These are phyloP conservation scores for Eragrostis tef DNA, from an alignment of 202 grass and related monocot species.

Conservation along the genomic window DNA sequence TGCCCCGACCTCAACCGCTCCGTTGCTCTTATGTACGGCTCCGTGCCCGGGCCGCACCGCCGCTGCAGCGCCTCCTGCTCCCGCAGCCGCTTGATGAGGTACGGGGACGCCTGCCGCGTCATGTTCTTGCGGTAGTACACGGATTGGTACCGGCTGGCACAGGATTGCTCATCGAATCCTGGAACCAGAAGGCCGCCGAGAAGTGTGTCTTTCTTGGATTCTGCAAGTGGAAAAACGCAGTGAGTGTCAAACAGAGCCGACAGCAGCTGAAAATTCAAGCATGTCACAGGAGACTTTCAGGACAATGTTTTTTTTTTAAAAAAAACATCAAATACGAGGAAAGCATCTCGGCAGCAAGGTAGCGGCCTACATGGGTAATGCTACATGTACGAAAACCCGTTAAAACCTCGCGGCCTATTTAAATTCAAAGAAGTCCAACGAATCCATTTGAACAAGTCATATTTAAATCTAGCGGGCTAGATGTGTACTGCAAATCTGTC, in stretches of 20 bases:
- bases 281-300: too few species aligned
- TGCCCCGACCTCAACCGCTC: constrained; percentile 39
- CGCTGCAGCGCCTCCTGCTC: constrained; percentile 71
- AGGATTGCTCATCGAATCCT: constrained; percentile 47
- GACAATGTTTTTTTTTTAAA: too few species aligned
- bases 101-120: constrained; percentile 47
- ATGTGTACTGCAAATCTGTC: not conserved
- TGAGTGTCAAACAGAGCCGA: not conserved
- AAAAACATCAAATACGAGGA: too few species aligned
- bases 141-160: constrained; percentile 63
- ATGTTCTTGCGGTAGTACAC: constrained; percentile 54
- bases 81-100: constrained; percentile 63
- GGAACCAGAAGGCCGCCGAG: constrained; percentile 50
- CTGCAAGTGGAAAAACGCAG: not conserved
- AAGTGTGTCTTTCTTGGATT: constrained; percentile 6
- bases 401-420: too few species aligned
- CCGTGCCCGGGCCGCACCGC: constrained; percentile 72
- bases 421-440: too few species aligned
- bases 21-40: constrained; percentile 49
- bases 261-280: not conserved
- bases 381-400: too few species aligned
- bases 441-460: too few species aligned
- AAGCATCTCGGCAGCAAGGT: too few species aligned
- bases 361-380: too few species aligned
- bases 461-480: too few species aligned